Base-by-base conservation (phyloP, 768 basidiomycete genomes). In the Kwoniella pini region DNA sequence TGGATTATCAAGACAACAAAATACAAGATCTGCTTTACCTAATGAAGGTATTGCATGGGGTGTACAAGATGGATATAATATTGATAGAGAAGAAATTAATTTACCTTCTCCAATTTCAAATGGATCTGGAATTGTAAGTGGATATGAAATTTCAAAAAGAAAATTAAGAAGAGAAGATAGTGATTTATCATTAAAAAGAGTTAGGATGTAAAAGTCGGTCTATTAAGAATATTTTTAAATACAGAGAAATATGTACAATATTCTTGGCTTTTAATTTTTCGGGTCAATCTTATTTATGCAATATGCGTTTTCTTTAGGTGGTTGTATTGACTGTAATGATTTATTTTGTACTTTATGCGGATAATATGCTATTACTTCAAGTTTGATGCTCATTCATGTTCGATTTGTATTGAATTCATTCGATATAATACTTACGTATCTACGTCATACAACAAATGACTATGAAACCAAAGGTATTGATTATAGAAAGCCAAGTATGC, bases 81-180 rank as follows among this genome's bases (percentile, higher is more conserved):
- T 42, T 4, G 53, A 54, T 30, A 54, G 53, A 44, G 39, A 54
- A 4, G 53, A 43, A 28, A 19, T 54, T 24, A 54, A 43, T 30
- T 31, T 54, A 21, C 53, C 53, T 19, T 43, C 39, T 43, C 53
- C 53, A 11, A 36, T 54, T 11, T 54, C 48, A 11, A 50, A 50
- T 50, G 48, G 48, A 1, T 5, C 10, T 21, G 48, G 48, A 9
- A 4, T n/a, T n/a, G n/a, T n/a, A n/a, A n/a, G n/a, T n/a, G n/a
- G n/a, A n/a, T n/a, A n/a, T n/a, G 24, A 26, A 22, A 22, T 10
- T 11, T 7, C 40, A 17, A 42, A 19, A 17, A 17, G 12, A 42
- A 42, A 42, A 42, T 7, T 42, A 13, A 42, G 40, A 19, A 42
- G 40, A 42, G 40, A 42, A 19, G 40, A 42, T 42, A 42, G 19